These are phyloP conservation scores for Diaporthe citriasiana DNA, from an alignment of 2,329 filamentous ascomycete genomes.

Conservation along the genomic window DNA sequence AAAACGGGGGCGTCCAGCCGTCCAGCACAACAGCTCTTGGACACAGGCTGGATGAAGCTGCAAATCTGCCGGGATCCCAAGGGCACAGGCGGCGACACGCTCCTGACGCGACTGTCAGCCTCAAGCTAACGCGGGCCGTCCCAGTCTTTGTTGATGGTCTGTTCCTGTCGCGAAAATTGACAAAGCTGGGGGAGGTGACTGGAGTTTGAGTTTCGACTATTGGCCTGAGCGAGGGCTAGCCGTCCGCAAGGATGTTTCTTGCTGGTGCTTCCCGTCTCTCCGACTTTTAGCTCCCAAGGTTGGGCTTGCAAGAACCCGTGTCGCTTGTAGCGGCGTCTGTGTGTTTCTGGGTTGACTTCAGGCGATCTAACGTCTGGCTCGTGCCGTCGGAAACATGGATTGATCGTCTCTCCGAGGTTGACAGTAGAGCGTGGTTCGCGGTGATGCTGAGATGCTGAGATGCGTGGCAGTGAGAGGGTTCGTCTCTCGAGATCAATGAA, in stretches of 20 bases:
- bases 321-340: slow-evolving; percentile 20
- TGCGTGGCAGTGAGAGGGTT: not conserved
- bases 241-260: slow-evolving; percentile 24
- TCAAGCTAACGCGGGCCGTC: slow-evolving; percentile 30
- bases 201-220: slow-evolving; percentile 19
- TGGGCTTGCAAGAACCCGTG: not conserved
- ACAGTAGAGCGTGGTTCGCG: not conserved
- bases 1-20: not conserved
- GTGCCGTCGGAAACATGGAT: not conserved
- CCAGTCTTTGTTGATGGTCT: slow-evolving; percentile 18
- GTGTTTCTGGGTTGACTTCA: slow-evolving; percentile 5
- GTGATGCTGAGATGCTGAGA: not conserved
- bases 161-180: slow-evolving; percentile 13
- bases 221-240: slow-evolving; percentile 6
- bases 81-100: slow-evolving; percentile 22
- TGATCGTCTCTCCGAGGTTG: not conserved
- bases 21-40: not conserved
- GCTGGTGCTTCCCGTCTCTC: slow-evolving; percentile 15
- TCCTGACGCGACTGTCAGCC: slow-evolving; percentile 30
- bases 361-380: slow-evolving; percentile 14
- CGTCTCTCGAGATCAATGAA: not conserved
- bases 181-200: not conserved
- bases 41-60: slow-evolving; percentile 8
- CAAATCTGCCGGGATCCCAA: not conserved
- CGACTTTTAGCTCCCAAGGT: slow-evolving; percentile 24